Conservation (phyloP, 1,284 basidiomycete genomes). For the Irpex sp. region DNA sequence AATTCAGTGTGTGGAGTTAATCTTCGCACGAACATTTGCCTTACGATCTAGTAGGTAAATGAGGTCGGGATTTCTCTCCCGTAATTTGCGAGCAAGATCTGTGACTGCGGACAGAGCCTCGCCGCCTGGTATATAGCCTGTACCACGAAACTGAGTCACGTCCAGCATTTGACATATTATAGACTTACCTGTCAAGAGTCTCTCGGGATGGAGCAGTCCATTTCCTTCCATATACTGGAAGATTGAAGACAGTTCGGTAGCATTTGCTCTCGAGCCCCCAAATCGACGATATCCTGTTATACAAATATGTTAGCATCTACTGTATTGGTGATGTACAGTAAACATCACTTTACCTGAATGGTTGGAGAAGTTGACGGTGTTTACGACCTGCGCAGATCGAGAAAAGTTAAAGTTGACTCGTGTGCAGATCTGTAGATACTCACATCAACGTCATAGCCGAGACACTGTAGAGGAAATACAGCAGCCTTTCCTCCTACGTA, state of each 20-base stretch:
- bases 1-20: neutral
- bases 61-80: slow-evolving; percentile 51
- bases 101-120: slow-evolving; percentile 73
- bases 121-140: slow-evolving; percentile 87
- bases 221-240: slow-evolving; percentile 69
- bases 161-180: neutral
- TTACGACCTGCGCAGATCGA: slow-evolving; percentile 67
- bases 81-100: slow-evolving; percentile 60
- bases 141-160: neutral
- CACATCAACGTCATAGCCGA: slow-evolving; percentile 97
- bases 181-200: slow-evolving; percentile 66
- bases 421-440: slow-evolving; percentile 28
- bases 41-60: slow-evolving; percentile 90
- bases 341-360: slow-evolving; percentile 68
- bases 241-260: slow-evolving; percentile 64
- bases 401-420: neutral
- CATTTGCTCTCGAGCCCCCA: slow-evolving; percentile 71
- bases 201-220: slow-evolving; percentile 57
- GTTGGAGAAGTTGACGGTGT: slow-evolving; percentile 95
- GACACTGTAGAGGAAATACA: slow-evolving; percentile 90
- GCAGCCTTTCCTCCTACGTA: slow-evolving; percentile 97
- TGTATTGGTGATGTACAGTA: neutral
- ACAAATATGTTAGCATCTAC: neutral
- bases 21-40: slow-evolving; percentile 26
- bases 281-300: slow-evolving; percentile 69